Conservation (phyloP, 2,329 filamentous ascomycete genomes). For the Penicillium sp. region DNA sequence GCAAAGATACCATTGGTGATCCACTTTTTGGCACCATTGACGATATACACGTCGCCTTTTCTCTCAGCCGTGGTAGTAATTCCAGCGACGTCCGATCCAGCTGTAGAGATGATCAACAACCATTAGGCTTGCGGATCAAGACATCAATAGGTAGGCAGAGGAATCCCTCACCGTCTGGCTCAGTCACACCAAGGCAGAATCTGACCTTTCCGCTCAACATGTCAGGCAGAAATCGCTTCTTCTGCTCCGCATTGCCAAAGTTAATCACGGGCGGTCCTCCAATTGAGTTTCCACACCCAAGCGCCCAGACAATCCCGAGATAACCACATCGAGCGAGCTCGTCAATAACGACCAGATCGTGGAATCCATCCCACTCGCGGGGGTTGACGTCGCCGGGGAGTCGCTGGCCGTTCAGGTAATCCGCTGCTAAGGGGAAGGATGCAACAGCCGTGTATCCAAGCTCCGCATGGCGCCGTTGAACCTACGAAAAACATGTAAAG, state of each 20-base stretch:
- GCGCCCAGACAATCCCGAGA: constrained; percentile 34
- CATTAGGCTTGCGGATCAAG: background rate
- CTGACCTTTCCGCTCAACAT: constrained; percentile 58
- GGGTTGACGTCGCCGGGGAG: constrained; percentile 34
- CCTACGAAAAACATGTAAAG: background rate
- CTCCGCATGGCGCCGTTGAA: constrained; percentile 21
- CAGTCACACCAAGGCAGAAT: constrained; percentile 64
- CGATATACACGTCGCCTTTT: constrained; percentile 55
- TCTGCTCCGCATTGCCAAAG: constrained; percentile 34
- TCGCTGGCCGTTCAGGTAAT: constrained; percentile 22
- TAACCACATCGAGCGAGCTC: constrained; percentile 41
- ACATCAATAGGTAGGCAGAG: background rate
- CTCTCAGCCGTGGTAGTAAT: constrained; percentile 58
- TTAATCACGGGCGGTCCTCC: constrained; percentile 36
- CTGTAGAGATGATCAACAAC: constrained; percentile 20
- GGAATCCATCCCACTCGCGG: constrained; percentile 41
- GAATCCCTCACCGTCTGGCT: constrained; percentile 33
- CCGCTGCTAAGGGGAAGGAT: constrained; percentile 20
- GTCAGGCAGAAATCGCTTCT: constrained; percentile 56
- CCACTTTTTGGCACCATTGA: constrained; percentile 67
- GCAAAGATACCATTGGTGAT: constrained; percentile 62
- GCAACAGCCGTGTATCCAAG: constrained; percentile 26
- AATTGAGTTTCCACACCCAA: constrained; percentile 37
- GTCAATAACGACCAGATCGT: constrained; percentile 41
- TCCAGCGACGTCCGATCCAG: constrained; percentile 61